phyloP scores from a whole-genome alignment of 306 rosid genomes.

The Vigna radiata region DNA sequence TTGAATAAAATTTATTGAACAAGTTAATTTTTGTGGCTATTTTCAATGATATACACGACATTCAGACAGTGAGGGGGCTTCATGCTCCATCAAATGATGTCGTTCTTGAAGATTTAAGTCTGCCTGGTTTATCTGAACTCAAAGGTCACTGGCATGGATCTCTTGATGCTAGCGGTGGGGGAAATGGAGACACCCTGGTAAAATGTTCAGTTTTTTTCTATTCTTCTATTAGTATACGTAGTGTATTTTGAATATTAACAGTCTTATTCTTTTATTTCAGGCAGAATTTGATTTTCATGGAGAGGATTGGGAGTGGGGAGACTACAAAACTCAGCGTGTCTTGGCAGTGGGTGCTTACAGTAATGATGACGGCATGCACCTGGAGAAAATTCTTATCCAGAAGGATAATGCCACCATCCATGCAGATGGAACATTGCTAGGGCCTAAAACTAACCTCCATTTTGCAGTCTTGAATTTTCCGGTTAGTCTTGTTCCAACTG shows the following conservation, averaged over 20 bases:
- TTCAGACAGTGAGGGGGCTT: slow-evolving; percentile 77
- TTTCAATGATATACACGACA: slow-evolving; percentile 25
- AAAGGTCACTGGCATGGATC: slow-evolving; percentile 94
- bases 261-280: slow-evolving; percentile 59
- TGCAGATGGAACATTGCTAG: slow-evolving; percentile 94
- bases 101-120: slow-evolving; percentile 76
- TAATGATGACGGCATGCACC: slow-evolving; percentile 82
- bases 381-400: slow-evolving; percentile 84
- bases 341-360: slow-evolving; percentile 90
- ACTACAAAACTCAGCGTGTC: slow-evolving; percentile 90
- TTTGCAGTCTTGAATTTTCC: slow-evolving; percentile 94
- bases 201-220: slow-evolving; percentile 29
- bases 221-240: slow-evolving; percentile 38
- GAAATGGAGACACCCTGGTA: slow-evolving; percentile 97
- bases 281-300: slow-evolving; percentile 95
- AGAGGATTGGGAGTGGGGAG: slow-evolving; percentile 99
- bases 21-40: slow-evolving; percentile 28
- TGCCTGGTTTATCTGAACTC: slow-evolving; percentile 92
- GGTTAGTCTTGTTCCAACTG: slow-evolving; percentile 88
- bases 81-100: slow-evolving; percentile 75
- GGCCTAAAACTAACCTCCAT: slow-evolving; percentile 88
- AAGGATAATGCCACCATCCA: slow-evolving; percentile 95
- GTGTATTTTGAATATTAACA: slow-evolving; percentile 33
- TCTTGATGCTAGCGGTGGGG: slow-evolving; percentile 98
- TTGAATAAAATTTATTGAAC: slow-evolving; percentile 27